These are phyloP conservation scores for Populus trichocarpa DNA, from an alignment of 441 rosid species.

Conservation along the genomic window DNA sequence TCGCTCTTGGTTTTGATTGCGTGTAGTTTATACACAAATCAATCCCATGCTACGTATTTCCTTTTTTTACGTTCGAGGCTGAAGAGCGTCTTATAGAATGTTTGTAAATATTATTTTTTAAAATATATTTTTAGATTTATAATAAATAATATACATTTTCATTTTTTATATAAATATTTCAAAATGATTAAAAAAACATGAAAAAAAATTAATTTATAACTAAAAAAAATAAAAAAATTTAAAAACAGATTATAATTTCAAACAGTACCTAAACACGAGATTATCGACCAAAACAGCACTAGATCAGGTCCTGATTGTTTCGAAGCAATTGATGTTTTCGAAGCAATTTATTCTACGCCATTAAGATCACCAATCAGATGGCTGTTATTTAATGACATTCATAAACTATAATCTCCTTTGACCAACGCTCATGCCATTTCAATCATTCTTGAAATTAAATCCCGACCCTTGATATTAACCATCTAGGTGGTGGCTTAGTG, in stretches of 20 bases:
- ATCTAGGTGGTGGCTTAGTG: too few relatives aligned
- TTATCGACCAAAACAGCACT: too few relatives aligned
- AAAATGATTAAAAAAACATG: too few relatives aligned
- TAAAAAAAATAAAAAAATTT: too few relatives aligned
- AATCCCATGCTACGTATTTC: background rate
- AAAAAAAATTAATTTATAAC: too few relatives aligned
- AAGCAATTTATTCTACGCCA: constrained; percentile 5
- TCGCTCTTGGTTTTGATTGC: background rate
- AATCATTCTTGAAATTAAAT: background rate
- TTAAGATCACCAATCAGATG: background rate
- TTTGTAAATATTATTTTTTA: too few relatives aligned
- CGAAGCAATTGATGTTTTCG: background rate
- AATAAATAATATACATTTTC: too few relatives aligned
- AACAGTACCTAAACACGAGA: too few relatives aligned
- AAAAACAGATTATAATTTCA: too few relatives aligned
- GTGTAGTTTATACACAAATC: background rate
- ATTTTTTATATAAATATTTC: too few relatives aligned
- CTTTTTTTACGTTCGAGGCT: background rate
- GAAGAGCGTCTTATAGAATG: background rate
- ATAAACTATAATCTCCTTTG: background rate
- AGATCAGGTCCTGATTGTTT: background rate
- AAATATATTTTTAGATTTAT: too few relatives aligned
- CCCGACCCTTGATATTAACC: too few relatives aligned
- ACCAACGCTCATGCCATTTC: background rate
- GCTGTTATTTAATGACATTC: background rate